phyloP scores from a whole-genome alignment of 129 eudicot species.

The Pittosporum tobira region DNA sequence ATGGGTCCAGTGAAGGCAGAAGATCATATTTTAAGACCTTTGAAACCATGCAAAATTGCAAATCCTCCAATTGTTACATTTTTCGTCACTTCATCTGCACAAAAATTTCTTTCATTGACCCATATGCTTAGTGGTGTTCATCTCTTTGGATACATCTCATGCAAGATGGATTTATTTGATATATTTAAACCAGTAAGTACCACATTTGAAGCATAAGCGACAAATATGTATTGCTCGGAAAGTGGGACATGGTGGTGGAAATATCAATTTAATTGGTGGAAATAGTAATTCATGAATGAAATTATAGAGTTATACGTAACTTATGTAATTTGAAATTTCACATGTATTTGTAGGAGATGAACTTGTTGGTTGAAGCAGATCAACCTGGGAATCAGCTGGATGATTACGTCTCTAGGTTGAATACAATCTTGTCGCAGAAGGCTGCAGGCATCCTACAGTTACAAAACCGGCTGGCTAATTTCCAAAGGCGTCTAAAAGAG shows the following conservation, averaged over 20 bases:
- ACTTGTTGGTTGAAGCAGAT: conserved; percentile 86
- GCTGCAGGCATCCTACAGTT: conserved; percentile 77
- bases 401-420: conserved; percentile 62
- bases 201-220: no score
- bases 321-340: neutral
- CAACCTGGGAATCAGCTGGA: conserved; percentile 93
- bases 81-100: neutral
- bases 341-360: conserved; percentile 65
- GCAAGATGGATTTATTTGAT: neutral
- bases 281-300: no score
- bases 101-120: neutral
- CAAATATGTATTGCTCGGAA: no score
- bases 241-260: no score
- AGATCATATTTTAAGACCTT: neutral
- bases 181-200: no score
- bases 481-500: conserved; percentile 84
- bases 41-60: no score
- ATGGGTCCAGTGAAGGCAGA: neutral
- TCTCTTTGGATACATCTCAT: neutral
- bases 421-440: conserved; percentile 73
- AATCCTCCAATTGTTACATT: neutral
- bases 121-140: neutral
- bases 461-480: conserved; percentile 80
- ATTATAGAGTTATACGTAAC: neutral
- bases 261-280: no score